Evolutionary conservation across 2,329 filamentous ascomycete genomes (phyloP), one percentile per base, ranked within the genome.

Genomic region (Xylaria sp.): DNA sequence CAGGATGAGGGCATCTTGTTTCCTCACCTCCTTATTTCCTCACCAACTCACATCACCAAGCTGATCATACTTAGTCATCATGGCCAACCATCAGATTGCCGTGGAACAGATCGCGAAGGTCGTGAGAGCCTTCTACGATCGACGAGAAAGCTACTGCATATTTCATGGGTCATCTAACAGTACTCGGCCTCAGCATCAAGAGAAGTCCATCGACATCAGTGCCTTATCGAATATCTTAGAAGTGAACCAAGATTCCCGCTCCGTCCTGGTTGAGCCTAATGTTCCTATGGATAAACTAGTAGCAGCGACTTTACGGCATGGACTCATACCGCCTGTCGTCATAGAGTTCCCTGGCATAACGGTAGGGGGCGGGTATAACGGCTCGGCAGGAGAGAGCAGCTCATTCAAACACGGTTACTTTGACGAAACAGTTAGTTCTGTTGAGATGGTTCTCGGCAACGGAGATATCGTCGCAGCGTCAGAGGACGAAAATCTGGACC

Each of bases 121-220:
- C 23, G 76, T 84, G 29, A 73, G 73, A 60, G 69, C 77, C 7
- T 83, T 84, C 65, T 71, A 80, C 55, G 70, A 73, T 2, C 71
- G 67, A 9, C 73, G 77, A 60, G 73, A 79, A 71, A 85, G 87
- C 4, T 93, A 91, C 74, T 83, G 89, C n/a, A 88, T 92, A 72
- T 90, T 86, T 68, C 90, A 92, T 75, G 90, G 90, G 62, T 87
- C 88, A 0, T 92, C 90, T 27, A 92, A 91, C 77, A 90, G 86
- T 74, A 93, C 90, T 31, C 86, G 90, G 8, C 81, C 82, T 29
- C 81, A 80, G 7, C 76, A 78, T 49, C 71, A 73, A 9, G 80
- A 81, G 70, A 84, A 84, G 68, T 84, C 86, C 5, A 80, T 93
- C 55, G 88, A 91, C 74, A 92, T 88, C 43, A 88, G 86, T 74